A percentile compares a stretch with the other conserved stretches of the same genome.
phyloP scores from a whole-genome alignment of 805 yeast species.

The Kluyveromyces wickerhamii region DNA sequence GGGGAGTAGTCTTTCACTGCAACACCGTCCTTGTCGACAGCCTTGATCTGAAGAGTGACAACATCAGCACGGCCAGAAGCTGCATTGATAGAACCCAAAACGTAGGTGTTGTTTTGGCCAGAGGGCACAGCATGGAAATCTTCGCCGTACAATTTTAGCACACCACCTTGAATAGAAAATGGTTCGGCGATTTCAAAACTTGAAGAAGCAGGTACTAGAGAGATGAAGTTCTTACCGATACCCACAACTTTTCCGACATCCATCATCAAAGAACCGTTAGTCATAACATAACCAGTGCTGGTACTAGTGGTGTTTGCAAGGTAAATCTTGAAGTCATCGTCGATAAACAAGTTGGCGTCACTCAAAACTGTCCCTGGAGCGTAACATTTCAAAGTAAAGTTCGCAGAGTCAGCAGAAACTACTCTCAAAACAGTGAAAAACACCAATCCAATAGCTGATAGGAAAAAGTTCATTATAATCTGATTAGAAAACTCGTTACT shows the following conservation, averaged over 20 bases:
- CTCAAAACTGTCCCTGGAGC: neutral
- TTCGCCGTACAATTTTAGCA: conserved; percentile 1
- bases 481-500: too few relatives aligned
- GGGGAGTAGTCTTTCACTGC: neutral
- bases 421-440: neutral
- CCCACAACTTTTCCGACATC: neutral
- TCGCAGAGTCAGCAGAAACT: neutral
- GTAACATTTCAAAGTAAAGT: conserved; percentile 1
- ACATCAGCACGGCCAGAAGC: conserved; percentile 2
- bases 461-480: neutral
- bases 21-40: neutral
- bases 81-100: conserved; percentile 1
- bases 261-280: neutral
- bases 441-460: neutral
- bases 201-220: neutral
- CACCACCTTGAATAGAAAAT: neutral
- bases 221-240: conserved; percentile 1
- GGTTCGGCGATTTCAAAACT: conserved; percentile 1
- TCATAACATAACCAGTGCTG: neutral
- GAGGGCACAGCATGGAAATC: conserved; percentile 3
- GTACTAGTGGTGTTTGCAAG: neutral
- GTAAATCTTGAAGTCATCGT: neutral
- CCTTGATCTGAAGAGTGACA: neutral
- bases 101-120: neutral
- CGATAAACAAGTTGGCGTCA: neutral